Evolutionary conservation across 805 yeast genomes (phyloP), one percentile per base, ranked within the genome.

Genomic region (Lachancea sp.): DNA sequence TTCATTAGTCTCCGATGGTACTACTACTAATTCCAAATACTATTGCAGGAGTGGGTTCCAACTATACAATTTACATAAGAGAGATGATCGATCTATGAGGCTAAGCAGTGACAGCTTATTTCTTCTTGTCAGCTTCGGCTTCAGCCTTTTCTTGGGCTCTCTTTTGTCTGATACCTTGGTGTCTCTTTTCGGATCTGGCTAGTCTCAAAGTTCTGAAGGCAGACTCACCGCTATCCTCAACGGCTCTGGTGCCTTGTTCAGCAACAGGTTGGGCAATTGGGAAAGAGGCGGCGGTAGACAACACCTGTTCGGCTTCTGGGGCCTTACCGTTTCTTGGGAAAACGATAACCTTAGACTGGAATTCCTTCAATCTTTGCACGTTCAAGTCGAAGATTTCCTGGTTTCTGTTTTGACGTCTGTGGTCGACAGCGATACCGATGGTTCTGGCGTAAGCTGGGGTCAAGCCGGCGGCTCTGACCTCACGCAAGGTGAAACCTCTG

Each of bases 111-210:
- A 32, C 25, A 25, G 59, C 65, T 82, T 86, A 88, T 83, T 88
- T 88, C 90, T 90, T 90, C 91, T 90, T 90, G 69, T 89, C 96
- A 77, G 95, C 95, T 79, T 90, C 99, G 73, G 97, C 98, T 78
- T 88, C 98, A 72, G 96, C 97, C 79, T 80, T 81, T 62, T 90
- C 97, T 70, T 72, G 81, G 68, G 95, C 95, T 78, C 96, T 85
- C 95, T 91, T 93, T 71, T 82, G 98, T 78, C 95, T 89, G 77
- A 80, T 78, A 81, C 99, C 99, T 72, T 73, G 78, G 85, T 79
- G 85, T 75, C 79, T 88, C 82, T 91, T 88, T 66, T 85, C 86
- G 62, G 95, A 82, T 81, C 93, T 86, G 58, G 98, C 98, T 67
- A 78, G 74, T 78, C 98, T 87, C 72, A 93, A 85, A 66, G 97